These are phyloP conservation scores for Rhizophora mangle DNA, from an alignment of 345 rosid genomes.

Conservation along the genomic window DNA sequence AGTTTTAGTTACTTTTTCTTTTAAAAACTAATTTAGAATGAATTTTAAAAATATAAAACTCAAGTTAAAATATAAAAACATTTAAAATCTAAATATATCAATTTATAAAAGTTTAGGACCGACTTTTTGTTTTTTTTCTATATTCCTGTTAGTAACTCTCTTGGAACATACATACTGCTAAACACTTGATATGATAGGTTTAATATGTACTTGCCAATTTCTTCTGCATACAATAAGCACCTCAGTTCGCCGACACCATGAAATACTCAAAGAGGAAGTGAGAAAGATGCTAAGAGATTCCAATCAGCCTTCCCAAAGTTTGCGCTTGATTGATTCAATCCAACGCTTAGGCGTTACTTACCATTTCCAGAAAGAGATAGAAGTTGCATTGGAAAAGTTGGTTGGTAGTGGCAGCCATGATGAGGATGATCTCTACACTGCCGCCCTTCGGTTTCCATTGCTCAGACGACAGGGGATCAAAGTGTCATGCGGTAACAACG, in stretches of 20 bases:
- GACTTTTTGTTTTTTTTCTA: too few relatives aligned
- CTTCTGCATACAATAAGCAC: neutral
- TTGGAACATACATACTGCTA: too few relatives aligned
- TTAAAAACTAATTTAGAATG: too few relatives aligned
- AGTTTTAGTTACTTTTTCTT: too few relatives aligned
- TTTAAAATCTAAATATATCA: too few relatives aligned
- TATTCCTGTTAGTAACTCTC: too few relatives aligned
- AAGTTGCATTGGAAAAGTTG: neutral
- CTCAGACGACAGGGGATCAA: neutral
- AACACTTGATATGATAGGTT: too few relatives aligned
- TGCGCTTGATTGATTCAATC: slow-evolving; percentile 1
- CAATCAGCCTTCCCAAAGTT: neutral
- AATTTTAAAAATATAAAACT: too few relatives aligned
- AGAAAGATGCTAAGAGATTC: neutral
- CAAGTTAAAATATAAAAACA: too few relatives aligned
- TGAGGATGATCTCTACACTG: neutral
- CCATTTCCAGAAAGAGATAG: slow-evolving; percentile 1
- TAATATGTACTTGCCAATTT: neutral
- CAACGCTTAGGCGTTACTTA: slow-evolving; percentile 6
- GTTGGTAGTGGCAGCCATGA: too few relatives aligned
- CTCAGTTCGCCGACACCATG: neutral
- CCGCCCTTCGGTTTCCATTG: neutral
- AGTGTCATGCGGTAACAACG: too few relatives aligned
- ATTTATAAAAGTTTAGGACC: too few relatives aligned
- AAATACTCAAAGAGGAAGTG: slow-evolving; percentile 1